These are phyloP conservation scores for Brassica incana DNA, from an alignment of 345 rosid genomes.

Conservation along the genomic window DNA sequence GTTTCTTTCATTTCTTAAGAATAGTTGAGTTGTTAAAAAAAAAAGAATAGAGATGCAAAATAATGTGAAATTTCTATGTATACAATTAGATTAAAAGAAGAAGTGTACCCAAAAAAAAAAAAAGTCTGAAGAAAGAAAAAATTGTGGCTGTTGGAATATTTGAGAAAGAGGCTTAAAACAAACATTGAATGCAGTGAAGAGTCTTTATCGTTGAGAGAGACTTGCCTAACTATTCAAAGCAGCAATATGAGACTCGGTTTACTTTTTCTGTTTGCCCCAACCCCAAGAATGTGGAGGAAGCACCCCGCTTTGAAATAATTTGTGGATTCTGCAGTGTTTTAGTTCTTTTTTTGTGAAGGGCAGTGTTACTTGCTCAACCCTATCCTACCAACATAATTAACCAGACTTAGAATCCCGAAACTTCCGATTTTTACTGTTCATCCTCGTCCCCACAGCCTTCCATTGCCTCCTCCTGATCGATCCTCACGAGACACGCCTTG, in stretches of 20 bases:
- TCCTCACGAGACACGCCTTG: conserved; percentile 56
- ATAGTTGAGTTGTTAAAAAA: not conserved
- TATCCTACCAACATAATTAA: conserved; percentile 48
- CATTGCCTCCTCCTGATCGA: conserved; percentile 50
- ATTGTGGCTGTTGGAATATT: not conserved
- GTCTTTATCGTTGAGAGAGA: conserved; percentile 15
- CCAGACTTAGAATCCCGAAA: conserved; percentile 58
- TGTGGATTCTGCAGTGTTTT: conserved; percentile 50
- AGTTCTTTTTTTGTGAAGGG: too few relatives aligned
- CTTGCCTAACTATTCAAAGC: conserved; percentile 32
- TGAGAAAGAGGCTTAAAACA: not conserved
- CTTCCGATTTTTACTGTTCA: conserved; percentile 42
- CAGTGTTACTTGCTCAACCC: conserved; percentile 45
- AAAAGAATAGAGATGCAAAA: not conserved
- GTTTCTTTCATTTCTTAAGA: not conserved
- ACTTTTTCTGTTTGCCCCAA: not conserved
- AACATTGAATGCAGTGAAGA: conserved; percentile 8
- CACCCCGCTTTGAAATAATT: conserved; percentile 41
- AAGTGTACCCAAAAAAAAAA: too few relatives aligned
- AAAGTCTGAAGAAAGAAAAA: not conserved
- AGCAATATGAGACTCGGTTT: conserved; percentile 30
- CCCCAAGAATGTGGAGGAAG: not conserved
- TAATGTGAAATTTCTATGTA: not conserved
- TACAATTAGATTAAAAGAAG: not conserved
- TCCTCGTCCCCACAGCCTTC: conserved; percentile 32